Conservation (phyloP, 805 yeast genomes). For the Wickerhamia fluorescens region DNA sequence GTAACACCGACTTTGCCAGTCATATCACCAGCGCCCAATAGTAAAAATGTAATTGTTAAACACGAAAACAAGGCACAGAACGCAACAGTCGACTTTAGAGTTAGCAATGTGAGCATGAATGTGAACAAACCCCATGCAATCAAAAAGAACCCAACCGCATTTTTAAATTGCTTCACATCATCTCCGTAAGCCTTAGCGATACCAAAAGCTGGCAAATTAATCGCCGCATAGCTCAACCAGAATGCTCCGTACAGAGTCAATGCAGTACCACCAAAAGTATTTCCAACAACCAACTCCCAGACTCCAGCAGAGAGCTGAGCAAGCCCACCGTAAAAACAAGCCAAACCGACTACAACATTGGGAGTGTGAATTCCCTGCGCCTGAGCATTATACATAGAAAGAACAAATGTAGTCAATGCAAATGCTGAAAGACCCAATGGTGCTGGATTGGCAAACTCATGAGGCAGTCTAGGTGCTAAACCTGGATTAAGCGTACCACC, state of each 20-base stretch:
- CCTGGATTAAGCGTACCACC: constrained; percentile 21
- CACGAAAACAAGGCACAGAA: constrained; percentile 25
- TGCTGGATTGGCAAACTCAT: constrained; percentile 52
- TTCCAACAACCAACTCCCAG: constrained; percentile 65
- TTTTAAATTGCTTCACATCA: constrained; percentile 17
- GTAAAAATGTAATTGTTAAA: constrained; percentile 27
- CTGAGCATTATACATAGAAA: constrained; percentile 54
- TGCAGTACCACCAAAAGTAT: constrained; percentile 68
- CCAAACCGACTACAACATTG: constrained; percentile 55
- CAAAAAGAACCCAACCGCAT: constrained; percentile 32
- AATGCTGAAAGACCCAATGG: constrained; percentile 72
- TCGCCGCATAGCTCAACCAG: constrained; percentile 61
- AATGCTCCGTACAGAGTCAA: constrained; percentile 57
- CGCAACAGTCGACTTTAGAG: constrained; percentile 33
- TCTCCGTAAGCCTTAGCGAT: constrained; percentile 46
- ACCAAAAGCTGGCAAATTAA: constrained; percentile 54
- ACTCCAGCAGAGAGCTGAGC: constrained; percentile 66
- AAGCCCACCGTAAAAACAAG: constrained; percentile 68
- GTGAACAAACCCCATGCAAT: constrained; percentile 38
- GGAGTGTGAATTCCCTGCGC: constrained; percentile 60
- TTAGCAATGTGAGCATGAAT: constrained; percentile 25
- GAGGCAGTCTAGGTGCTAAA: constrained; percentile 14
- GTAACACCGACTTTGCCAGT: constrained; percentile 17
- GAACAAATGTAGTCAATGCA: constrained; percentile 61
- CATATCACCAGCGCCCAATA: constrained; percentile 31